Percentiles rank a stretch among this genome's conserved stretches.
phyloP scores from a whole-genome alignment of 2,329 filamentous ascomycete genomes.

The Cladosporium cucumerinum region DNA sequence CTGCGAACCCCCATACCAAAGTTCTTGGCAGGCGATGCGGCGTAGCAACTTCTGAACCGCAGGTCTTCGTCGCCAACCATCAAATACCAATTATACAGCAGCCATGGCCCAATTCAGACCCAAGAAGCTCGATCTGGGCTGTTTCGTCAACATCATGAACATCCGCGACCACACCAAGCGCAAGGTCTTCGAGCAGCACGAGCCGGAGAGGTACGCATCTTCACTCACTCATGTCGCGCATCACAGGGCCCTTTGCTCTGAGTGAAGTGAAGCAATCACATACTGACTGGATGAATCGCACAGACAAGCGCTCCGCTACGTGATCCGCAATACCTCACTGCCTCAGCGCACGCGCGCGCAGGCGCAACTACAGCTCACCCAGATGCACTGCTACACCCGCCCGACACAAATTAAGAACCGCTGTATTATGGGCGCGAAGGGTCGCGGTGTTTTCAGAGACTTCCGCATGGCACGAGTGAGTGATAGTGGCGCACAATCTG shows the following conservation, averaged over 20 bases:
- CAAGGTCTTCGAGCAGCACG: constrained; percentile 80
- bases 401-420: constrained; percentile 91
- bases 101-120: constrained; percentile 68
- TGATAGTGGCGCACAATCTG: constrained; percentile 29
- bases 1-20: not conserved
- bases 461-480: constrained; percentile 89
- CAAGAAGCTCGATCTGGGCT: constrained; percentile 85
- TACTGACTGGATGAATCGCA: not conserved
- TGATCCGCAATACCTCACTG: constrained; percentile 88
- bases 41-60: constrained; percentile 11
- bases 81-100: constrained; percentile 7
- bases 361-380: constrained; percentile 85
- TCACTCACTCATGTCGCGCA: not conserved
- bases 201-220: constrained; percentile 73
- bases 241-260: not conserved
- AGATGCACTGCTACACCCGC: constrained; percentile 95
- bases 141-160: constrained; percentile 79
- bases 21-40: not conserved
- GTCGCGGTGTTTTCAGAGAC: constrained; percentile 83
- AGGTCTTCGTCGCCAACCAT: constrained; percentile 2
- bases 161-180: constrained; percentile 97
- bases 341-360: constrained; percentile 78
- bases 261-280: not conserved
- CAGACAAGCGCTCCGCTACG: constrained; percentile 79
- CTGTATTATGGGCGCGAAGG: constrained; percentile 88